phyloP scores from a whole-genome alignment of 2,329 filamentous ascomycete species.

The Metarhizium rileyi region DNA sequence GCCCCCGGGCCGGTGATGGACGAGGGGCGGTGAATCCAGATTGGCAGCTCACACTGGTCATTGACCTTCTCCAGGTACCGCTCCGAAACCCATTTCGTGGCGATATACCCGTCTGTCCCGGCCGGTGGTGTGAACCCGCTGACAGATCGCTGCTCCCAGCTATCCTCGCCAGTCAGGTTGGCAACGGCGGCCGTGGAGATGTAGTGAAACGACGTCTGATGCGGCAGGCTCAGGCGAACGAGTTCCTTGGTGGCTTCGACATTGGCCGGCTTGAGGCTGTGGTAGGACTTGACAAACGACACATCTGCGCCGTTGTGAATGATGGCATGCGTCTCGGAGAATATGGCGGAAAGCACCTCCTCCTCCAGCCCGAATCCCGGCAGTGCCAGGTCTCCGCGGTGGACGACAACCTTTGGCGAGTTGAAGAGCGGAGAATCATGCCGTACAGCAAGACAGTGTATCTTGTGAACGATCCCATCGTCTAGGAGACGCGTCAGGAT shows the following conservation, averaged over 20 bases:
- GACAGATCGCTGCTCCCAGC: background rate
- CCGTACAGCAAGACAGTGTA: slow-evolving; percentile 36
- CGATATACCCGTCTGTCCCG: slow-evolving; percentile 19
- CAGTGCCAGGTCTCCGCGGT: slow-evolving; percentile 26
- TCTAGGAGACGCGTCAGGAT: slow-evolving; percentile 27
- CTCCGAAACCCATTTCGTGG: slow-evolving; percentile 24
- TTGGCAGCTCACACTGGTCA: slow-evolving; percentile 1
- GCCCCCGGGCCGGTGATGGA: background rate
- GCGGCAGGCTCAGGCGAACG: slow-evolving; percentile 16
- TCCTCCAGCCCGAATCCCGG: slow-evolving; percentile 28
- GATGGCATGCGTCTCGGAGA: slow-evolving; percentile 23
- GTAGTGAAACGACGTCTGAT: slow-evolving; percentile 20
- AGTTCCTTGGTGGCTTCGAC: slow-evolving; percentile 20
- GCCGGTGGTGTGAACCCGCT: slow-evolving; percentile 6
- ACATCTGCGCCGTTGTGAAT: slow-evolving; percentile 37
- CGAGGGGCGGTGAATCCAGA: slow-evolving; percentile 7
- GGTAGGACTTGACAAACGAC: slow-evolving; percentile 23
- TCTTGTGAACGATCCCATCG: slow-evolving; percentile 17
- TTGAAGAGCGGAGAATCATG: background rate
- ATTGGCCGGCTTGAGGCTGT: slow-evolving; percentile 17
- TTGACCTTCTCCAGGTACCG: slow-evolving; percentile 15
- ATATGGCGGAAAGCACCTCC: background rate
- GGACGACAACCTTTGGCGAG: slow-evolving; percentile 19
- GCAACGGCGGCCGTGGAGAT: slow-evolving; percentile 14
- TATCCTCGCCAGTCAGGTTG: background rate